phyloP scores from a whole-genome alignment of 2,329 filamentous ascomycete species.

The Colletotrichum horii region DNA sequence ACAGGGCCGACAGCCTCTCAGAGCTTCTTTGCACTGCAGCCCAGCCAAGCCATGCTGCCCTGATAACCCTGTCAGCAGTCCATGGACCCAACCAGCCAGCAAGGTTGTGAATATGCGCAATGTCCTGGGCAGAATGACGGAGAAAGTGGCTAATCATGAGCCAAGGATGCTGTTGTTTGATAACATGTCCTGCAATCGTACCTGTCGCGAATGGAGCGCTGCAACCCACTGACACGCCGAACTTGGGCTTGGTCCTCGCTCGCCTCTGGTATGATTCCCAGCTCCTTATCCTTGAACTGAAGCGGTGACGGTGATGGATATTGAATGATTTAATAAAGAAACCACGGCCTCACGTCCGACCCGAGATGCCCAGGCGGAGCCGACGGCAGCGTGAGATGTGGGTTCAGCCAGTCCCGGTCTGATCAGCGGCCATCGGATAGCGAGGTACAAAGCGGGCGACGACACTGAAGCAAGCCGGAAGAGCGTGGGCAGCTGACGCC shows the following conservation, averaged over 20 bases:
- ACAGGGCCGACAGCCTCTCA: background rate
- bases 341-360: background rate
- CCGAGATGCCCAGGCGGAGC: background rate
- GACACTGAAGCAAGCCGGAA: background rate
- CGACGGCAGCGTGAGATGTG: background rate
- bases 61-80: background rate
- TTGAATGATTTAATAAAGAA: background rate
- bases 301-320: background rate
- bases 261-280: background rate
- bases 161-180: background rate
- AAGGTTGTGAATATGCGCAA: background rate
- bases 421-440: background rate
- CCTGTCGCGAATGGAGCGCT: background rate
- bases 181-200: background rate
- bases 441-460: background rate
- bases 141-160: background rate
- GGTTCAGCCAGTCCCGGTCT: background rate
- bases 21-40: background rate
- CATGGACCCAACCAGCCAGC: background rate
- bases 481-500: background rate
- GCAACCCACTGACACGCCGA: background rate
- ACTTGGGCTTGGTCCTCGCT: background rate
- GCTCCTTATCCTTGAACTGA: background rate
- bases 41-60: background rate
- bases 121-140: background rate